Base-by-base conservation (phyloP, 2,329 filamentous ascomycete species). In the Fusarium mundagurra region DNA sequence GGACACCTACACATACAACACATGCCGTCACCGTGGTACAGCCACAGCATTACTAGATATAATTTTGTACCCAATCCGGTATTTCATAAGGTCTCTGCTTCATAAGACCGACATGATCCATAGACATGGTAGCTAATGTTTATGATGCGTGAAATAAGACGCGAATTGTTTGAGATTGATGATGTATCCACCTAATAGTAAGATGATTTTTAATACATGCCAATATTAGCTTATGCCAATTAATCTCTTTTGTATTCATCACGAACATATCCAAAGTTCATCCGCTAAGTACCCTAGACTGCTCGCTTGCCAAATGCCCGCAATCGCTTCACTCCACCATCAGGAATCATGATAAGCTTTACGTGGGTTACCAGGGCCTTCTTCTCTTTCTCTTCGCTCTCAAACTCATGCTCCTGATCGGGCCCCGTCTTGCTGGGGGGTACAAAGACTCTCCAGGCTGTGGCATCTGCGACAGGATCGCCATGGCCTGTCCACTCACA, bases 261-360 rank as follows among this genome's bases (percentile, higher is more conserved):
- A 43, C 33, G 38, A 58, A 53, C 39, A 18, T 48, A 41, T 47
- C 36, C 20, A 38, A 36, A 53, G 63, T 64, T 60, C 33, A 69
- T 38, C 20, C 50, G 14, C 14, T 33, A 29, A 31, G 29, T 44
- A 69, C 68, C 65, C 74, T 78, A 77, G 34, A 64, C 73, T 50
- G 70, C 79, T 59, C 82, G 78, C 75, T 77, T 83, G 29, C 82
- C 82, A 77, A 82, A 82, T 41, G 79, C 81, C 61, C 94, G 90
- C 74, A 98, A 88, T 73, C 95, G 87, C 90, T 97, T 98, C 6
- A 98, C 93, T 31, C 96, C 95, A 39, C 96, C 95, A 82, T 98
- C 95, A 0, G 96, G 96, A 76, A 98, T 94, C 81, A 98, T 96
- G 39, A 94, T 93, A 81, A 98, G 86, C 88, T 97, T 98, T 29